A percentile compares a stretch with the other conserved stretches of the same genome.
These are phyloP conservation scores for Chrysosporium queenslandicum DNA, from an alignment of 2,329 filamentous ascomycete genomes.

Conservation along the genomic window DNA sequence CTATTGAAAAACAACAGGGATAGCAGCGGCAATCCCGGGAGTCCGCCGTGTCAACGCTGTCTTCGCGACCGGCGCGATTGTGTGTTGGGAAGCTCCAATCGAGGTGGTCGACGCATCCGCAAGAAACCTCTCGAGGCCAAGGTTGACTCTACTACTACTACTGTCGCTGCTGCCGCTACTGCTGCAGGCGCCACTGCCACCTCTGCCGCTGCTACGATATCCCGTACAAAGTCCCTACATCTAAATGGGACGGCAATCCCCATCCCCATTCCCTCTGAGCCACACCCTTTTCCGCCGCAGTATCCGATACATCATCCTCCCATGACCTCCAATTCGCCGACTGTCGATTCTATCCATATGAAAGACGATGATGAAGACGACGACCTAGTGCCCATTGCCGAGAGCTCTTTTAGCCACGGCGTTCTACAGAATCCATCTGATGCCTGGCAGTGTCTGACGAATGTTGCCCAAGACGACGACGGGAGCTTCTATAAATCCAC, in stretches of 20 bases:
- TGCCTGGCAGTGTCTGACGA: conserved; percentile 41
- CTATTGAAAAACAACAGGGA: conserved; percentile 24
- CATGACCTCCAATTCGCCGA: conserved; percentile 25
- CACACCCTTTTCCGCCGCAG: conserved; percentile 21
- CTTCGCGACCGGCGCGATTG: conserved; percentile 49
- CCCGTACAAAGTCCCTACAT: conserved; percentile 24
- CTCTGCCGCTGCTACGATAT: conserved; percentile 12
- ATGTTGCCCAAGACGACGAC: conserved; percentile 32
- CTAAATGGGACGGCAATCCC: conserved; percentile 21
- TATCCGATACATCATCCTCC: conserved; percentile 28
- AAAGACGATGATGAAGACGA: conserved; percentile 18
- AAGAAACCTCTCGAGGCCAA: conserved; percentile 33
- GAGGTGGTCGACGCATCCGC: conserved; percentile 49
- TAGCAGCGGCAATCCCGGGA: conserved; percentile 40
- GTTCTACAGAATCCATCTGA: conserved; percentile 41
- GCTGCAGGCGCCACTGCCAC: background rate
- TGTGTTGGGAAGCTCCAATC: conserved; percentile 49
- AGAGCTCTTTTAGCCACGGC: conserved; percentile 31
- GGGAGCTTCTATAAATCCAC: conserved; percentile 19
- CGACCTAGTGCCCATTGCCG: conserved; percentile 30
- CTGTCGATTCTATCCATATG: conserved; percentile 22
- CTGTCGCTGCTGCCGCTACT: background rate
- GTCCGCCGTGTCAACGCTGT: conserved; percentile 49
- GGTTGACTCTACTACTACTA: background rate
- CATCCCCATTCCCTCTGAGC: conserved; percentile 22